Percentiles rank a stretch among this genome's conserved stretches.
phyloP scores from a whole-genome alignment of 345 rosid genomes.

The Noccaea caerulescens region DNA sequence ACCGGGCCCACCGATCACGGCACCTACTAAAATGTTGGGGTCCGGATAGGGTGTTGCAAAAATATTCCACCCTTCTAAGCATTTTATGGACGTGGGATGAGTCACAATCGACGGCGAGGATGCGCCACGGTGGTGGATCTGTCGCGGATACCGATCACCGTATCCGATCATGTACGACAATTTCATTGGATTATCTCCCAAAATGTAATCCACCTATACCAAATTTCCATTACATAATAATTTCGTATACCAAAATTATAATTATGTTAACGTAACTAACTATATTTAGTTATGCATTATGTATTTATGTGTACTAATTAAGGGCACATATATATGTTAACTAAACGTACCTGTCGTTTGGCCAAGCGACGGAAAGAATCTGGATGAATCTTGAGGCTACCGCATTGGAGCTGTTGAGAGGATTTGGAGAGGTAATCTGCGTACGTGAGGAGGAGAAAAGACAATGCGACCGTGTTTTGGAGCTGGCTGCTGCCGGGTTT shows the following conservation, averaged over 20 bases:
- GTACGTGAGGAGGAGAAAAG: conserved; percentile 81
- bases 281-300: too few relatives aligned
- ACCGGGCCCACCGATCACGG: conserved; percentile 82
- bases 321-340: neutral
- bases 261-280: too few relatives aligned
- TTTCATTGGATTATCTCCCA: conserved; percentile 85
- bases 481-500: conserved; percentile 85
- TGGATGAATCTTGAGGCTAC: conserved; percentile 51
- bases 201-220: conserved; percentile 59
- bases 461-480: conserved; percentile 74
- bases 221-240: too few relatives aligned
- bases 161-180: conserved; percentile 93
- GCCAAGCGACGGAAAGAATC: conserved; percentile 65
- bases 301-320: neutral
- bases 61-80: conserved; percentile 63
- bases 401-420: conserved; percentile 65
- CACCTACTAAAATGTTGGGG: conserved; percentile 72
- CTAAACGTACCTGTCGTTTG: conserved; percentile 55
- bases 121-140: conserved; percentile 87
- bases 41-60: conserved; percentile 63
- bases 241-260: too few relatives aligned
- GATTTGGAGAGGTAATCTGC: conserved; percentile 75
- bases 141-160: conserved; percentile 62
- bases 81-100: conserved; percentile 58
- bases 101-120: conserved; percentile 62